These are phyloP conservation scores for Neolentinus lepideus DNA, from an alignment of 1,284 basidiomycete species.

Conservation along the genomic window DNA sequence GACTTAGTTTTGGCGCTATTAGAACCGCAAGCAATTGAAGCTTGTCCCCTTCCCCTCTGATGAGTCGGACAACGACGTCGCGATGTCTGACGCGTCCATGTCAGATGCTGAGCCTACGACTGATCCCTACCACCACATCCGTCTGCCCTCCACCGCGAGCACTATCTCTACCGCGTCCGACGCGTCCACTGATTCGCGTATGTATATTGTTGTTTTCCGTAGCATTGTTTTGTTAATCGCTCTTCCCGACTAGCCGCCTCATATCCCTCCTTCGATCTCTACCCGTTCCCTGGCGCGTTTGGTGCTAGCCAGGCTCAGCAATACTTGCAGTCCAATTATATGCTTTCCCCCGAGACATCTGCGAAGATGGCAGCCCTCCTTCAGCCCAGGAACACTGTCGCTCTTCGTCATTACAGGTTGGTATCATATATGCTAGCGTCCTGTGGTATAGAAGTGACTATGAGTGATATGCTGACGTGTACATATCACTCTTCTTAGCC, in stretches of 20 bases:
- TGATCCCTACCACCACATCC: conserved; percentile 49
- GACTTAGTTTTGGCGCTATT: conserved; percentile 6
- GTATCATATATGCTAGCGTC: conserved; percentile 19
- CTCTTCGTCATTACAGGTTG: conserved; percentile 58
- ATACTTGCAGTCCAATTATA: not conserved
- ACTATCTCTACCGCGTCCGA: conserved; percentile 28
- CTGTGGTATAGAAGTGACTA: conserved; percentile 1
- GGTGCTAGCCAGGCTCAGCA: conserved; percentile 18
- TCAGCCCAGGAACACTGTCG: conserved; percentile 55
- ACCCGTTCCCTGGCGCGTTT: conserved; percentile 39
- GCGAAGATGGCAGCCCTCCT: conserved; percentile 19
- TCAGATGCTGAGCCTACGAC: conserved; percentile 49
- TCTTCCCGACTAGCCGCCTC: conserved; percentile 24
- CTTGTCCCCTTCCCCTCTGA: conserved; percentile 64
- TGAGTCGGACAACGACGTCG: conserved; percentile 52
- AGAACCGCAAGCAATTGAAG: conserved; percentile 64
- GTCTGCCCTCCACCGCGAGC: conserved; percentile 60
- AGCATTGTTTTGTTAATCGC: not conserved
- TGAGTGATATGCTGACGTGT: conserved; percentile 7
- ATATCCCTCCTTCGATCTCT: conserved; percentile 58
- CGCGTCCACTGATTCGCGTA: not conserved
- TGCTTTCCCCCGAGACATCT: not conserved
- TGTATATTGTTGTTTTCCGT: not conserved
- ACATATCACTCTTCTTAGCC: conserved; percentile 29
- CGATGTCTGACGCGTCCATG: conserved; percentile 52